These are phyloP conservation scores for Hypoxylon rubiginosum DNA, from an alignment of 2,329 filamentous ascomycete genomes.

Conservation along the genomic window DNA sequence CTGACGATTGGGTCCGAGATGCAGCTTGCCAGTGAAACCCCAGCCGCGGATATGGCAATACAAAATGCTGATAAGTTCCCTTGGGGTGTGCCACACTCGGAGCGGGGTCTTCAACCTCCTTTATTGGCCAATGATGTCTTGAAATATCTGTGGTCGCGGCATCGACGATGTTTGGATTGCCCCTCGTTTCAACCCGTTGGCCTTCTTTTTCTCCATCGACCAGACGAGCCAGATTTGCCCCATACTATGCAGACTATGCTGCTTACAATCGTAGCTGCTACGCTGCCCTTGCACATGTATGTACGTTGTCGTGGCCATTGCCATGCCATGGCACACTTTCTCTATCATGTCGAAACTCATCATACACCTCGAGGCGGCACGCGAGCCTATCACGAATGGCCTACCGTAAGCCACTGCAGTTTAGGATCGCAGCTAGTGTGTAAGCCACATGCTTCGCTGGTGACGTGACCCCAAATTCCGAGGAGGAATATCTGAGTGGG, in stretches of 20 bases:
- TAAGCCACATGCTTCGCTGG: conserved; percentile 26
- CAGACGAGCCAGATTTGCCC: neutral
- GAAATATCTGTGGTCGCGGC: conserved; percentile 27
- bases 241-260: neutral
- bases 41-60: conserved; percentile 34
- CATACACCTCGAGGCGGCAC: conserved; percentile 30
- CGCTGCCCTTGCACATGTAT: conserved; percentile 22
- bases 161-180: conserved; percentile 24
- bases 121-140: conserved; percentile 31
- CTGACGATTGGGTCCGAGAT: conserved; percentile 40
- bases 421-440: conserved; percentile 16
- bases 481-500: neutral
- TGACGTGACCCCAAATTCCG: neutral
- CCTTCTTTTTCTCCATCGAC: conserved; percentile 9
- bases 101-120: conserved; percentile 33
- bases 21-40: conserved; percentile 33
- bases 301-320: conserved; percentile 35
- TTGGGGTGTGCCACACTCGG: conserved; percentile 30
- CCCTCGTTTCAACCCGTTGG: conserved; percentile 31
- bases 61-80: conserved; percentile 33
- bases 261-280: conserved; percentile 20
- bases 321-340: conserved; percentile 18
- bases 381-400: conserved; percentile 28
- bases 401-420: conserved; percentile 1
- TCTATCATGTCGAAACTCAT: conserved; percentile 28